Percentiles rank a stretch among this genome's conserved stretches.
phyloP scores from a whole-genome alignment of 2,329 filamentous ascomycete genomes.

The Neofusicoccum sp. region DNA sequence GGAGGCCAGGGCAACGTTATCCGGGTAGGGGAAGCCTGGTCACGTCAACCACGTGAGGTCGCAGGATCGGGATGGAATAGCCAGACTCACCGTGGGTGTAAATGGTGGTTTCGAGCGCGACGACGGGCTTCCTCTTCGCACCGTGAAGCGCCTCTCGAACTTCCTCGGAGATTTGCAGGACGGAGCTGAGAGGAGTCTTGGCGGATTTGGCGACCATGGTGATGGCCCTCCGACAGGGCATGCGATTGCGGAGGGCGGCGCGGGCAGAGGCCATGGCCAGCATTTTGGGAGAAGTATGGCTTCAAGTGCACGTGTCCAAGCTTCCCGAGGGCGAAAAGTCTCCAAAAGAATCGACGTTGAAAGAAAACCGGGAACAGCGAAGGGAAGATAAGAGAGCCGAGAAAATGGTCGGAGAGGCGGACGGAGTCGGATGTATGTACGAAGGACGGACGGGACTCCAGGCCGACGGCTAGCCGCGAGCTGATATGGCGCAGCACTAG shows the following conservation, averaged over 20 bases:
- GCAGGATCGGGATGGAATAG: background rate
- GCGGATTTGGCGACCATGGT: slow-evolving; percentile 17
- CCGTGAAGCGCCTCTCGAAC: slow-evolving; percentile 72
- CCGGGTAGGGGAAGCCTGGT: slow-evolving; percentile 67
- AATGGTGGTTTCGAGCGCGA: slow-evolving; percentile 92
- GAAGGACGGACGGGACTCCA: slow-evolving; percentile 12
- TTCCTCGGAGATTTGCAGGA: slow-evolving; percentile 74
- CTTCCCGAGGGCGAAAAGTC: too few species aligned
- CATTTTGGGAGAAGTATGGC: background rate
- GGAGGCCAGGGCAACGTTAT: slow-evolving; percentile 72
- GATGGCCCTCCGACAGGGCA: slow-evolving; percentile 4
- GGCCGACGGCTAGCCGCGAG: background rate
- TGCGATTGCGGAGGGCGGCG: background rate
- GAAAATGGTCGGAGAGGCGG: background rate
- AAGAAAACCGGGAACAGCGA: background rate
- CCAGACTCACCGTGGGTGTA: slow-evolving; percentile 76
- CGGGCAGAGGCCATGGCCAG: slow-evolving; percentile 16
- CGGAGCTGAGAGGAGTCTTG: slow-evolving; percentile 45
- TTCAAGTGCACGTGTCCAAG: too few species aligned
- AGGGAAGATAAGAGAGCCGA: background rate
- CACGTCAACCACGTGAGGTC: background rate
- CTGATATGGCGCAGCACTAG: background rate
- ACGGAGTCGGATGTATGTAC: slow-evolving; percentile 7
- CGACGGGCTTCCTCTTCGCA: slow-evolving; percentile 66
- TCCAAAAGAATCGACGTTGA: background rate